A percentile compares a stretch with the other conserved stretches of the same genome.
These are phyloP conservation scores for Teratosphaeria gauchensis DNA, from an alignment of 2,329 filamentous ascomycete genomes.

Conservation along the genomic window DNA sequence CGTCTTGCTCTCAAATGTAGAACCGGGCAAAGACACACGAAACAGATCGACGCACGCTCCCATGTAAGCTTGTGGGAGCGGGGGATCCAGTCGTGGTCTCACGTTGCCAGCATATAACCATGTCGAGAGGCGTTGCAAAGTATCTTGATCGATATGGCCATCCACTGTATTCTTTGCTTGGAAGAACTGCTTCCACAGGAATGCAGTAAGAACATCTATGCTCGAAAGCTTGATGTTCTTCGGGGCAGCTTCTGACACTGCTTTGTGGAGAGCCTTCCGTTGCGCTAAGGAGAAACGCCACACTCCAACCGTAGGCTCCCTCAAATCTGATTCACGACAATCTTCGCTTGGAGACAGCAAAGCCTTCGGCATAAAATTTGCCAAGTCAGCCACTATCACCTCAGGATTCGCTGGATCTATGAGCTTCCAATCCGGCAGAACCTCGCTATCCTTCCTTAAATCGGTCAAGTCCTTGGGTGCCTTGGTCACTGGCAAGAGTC, in stretches of 20 bases:
- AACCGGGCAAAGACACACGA: neutral
- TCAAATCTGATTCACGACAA: neutral
- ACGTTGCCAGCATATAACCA: constrained; percentile 2
- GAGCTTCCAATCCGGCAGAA: constrained; percentile 1
- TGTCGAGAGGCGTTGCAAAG: neutral
- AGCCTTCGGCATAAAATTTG: neutral
- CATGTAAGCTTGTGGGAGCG: constrained; percentile 2
- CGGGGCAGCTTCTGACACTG: neutral
- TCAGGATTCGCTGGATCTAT: constrained; percentile 1
- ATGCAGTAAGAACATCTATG: constrained; percentile 3
- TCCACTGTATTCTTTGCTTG: constrained; percentile 1
- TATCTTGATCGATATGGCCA: neutral
- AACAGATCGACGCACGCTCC: constrained; percentile 3
- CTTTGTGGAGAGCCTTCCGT: neutral
- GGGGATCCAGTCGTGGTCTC: constrained; percentile 1
- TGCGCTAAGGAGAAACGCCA: constrained; percentile 2
- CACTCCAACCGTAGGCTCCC: neutral
- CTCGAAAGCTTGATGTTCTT: neutral
- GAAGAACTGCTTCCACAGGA: constrained; percentile 4
- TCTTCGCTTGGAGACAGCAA: neutral
- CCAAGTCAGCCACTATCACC: neutral
- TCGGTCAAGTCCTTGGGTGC: neutral
- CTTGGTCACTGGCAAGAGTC: neutral
- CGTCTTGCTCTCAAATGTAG: neutral
- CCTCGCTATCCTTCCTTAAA: neutral